Evolutionary conservation across 768 basidiomycete genomes (phyloP), one percentile per base, ranked within the genome.

Genomic region (Macrolepiota fuliginosa): DNA sequence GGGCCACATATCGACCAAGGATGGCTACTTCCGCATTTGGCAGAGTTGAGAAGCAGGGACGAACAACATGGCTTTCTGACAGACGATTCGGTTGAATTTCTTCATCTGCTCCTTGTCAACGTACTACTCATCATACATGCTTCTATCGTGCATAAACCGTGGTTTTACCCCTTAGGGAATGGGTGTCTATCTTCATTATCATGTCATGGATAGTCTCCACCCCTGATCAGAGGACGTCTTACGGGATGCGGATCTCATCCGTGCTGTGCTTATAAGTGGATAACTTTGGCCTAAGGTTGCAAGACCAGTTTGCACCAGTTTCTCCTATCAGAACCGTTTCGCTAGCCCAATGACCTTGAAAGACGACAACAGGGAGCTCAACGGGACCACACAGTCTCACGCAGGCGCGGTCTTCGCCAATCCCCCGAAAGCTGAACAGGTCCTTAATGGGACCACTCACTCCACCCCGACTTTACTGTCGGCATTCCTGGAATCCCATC

Each of bases 401-500:
- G 29, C 35, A 49, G 53, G 29, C 13, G 19, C 24, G 51, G 53
- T n/a, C 50, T 37, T 35, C 36, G 4, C 15, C 56, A 54, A 62
- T 50, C 13, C 40, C 58, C 9, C 57, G 66, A 22, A 69, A 65
- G 35, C 65, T 71, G 62, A 22, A 19, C 56, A 62, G 10, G 57
- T 52, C 58, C 61, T 50, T 27, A 50, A 63, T n/a, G 40, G 50
- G 13, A 42, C 27, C 17, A 51, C 53, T 24, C 54, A 52, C 53
- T 46, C 59, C 22, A 12, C 62, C 19, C 54, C 63, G 10, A 66
- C 69, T 15, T 62, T 71, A 42, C 53, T 72, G 55, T 65, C 62
- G 42, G 73, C 72, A 53, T 78, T 88, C 70, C 62, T 86, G 36
- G 75, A 79, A 9, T 74, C 80, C 24, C 73, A 83, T 61, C 72